These are phyloP conservation scores for Leucosporidium yakuticum DNA, from an alignment of 768 basidiomycete genomes.

Conservation along the genomic window DNA sequence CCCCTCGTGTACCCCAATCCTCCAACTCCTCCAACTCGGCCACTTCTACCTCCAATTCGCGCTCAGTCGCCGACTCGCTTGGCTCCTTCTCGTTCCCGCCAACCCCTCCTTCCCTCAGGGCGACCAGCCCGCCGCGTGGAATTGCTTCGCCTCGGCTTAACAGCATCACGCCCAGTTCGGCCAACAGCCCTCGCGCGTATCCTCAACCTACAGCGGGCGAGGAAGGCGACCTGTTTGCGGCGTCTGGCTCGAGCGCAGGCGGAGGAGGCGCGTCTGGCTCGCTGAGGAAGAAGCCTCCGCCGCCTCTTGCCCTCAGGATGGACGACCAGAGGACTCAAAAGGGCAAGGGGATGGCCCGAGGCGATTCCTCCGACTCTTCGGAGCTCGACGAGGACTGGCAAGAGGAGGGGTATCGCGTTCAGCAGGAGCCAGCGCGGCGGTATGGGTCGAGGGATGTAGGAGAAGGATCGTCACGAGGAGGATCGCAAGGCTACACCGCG, in stretches of 20 bases:
- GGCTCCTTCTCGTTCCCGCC: not conserved
- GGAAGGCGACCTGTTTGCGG: too few species aligned
- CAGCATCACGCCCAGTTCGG: not conserved
- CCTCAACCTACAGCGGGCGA: not conserved
- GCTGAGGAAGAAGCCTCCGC: conserved; percentile 9
- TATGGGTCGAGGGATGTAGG: too few species aligned
- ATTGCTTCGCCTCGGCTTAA: not conserved
- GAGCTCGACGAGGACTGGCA: not conserved
- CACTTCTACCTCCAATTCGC: not conserved
- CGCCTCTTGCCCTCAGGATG: conserved; percentile 19
- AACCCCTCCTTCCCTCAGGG: not conserved
- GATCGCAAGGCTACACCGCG: too few species aligned
- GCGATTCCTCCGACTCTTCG: not conserved
- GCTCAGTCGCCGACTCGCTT: not conserved
- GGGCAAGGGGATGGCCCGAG: conserved; percentile 1
- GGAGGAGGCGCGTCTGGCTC: not conserved
- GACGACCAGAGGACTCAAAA: not conserved
- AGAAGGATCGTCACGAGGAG: too few species aligned
- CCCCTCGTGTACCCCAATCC: not conserved
- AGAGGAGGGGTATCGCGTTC: not conserved
- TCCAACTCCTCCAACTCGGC: not conserved
- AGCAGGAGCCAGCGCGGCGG: too few species aligned
- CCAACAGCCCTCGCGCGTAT: not conserved
- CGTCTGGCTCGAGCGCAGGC: too few species aligned
- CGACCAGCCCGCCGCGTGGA: not conserved